Base-by-base conservation (phyloP, 1,284 basidiomycete genomes). In the Sutorius eximius region DNA sequence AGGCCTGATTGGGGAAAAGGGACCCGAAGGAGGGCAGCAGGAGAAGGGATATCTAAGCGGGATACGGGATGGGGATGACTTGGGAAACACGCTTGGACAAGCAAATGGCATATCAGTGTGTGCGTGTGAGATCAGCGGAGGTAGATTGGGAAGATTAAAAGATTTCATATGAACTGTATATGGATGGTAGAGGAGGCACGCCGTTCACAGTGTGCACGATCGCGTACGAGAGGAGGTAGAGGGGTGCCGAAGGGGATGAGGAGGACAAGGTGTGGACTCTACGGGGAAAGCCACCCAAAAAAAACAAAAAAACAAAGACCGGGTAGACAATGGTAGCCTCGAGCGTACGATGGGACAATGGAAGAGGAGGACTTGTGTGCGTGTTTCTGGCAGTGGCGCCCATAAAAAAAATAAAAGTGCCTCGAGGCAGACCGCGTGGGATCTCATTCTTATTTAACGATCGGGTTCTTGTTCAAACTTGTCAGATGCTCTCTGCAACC, bases 401-500 rank as follows among this genome's bases (percentile, higher is more conserved):
- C 43, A 47, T 30, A 30, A 44, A 20, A n/a, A 46, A 37, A 32
- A 6, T 27, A 27, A 27, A 27, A 27, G 24, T 27, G 59, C 64
- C 61, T 63, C 60, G 61, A 63, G 61, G 61, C 61, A 49, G 9
- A 40, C 40, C 45, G 59, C 37, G 59, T 44, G 59, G 43, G 27
- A 57, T 16, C 45, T 22, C 37, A 15, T 46, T 52, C 30, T 30
- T 59, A 60, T 66, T 59, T 57, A 65, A 56, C 52, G 2, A 33
- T 55, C 51, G 15, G 33, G 37, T 3, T 2, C 36, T 36, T 16
- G 5, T 27, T 27, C 24, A 27, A 34, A 34, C 33, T 34, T 27
- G 24, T 27, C 24, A 13, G 16, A 37, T 69, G 68, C 65, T 66
- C 49, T 54, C 66, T 16, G 68, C 57, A 29, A 46, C 65, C 13